Evolutionary conservation across 345 rosid genomes (phyloP).

Genomic region (Noccaea bulbosa): DNA sequence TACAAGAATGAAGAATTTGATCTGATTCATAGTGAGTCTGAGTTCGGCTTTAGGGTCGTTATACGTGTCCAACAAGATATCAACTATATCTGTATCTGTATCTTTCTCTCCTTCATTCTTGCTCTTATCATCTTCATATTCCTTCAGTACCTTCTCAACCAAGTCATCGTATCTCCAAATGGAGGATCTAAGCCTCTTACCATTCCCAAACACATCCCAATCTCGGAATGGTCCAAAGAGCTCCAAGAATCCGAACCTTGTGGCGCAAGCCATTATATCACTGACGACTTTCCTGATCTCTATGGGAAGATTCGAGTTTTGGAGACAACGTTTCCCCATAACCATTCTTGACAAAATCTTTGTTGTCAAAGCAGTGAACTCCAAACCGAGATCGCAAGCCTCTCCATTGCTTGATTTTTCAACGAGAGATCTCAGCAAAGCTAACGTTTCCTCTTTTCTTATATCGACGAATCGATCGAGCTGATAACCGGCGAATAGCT

Average conservation of each 20-base stretch:
- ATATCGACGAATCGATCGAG: conserved; percentile 55
- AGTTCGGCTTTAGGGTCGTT: conserved; percentile 55
- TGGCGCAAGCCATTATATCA: conserved; percentile 55
- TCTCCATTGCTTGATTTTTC: conserved; percentile 42
- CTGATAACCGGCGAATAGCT: conserved; percentile 59
- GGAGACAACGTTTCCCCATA: conserved; percentile 55
- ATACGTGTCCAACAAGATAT: conserved; percentile 63
- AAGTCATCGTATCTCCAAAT: conserved; percentile 52
- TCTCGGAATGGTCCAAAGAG: conserved; percentile 59
- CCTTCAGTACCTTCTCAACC: conserved; percentile 54
- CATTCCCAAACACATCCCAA: conserved; percentile 58
- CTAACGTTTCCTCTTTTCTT: conserved; percentile 56
- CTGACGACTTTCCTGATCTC: conserved; percentile 54
- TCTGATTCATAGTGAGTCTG: conserved; percentile 60
- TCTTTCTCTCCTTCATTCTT: conserved; percentile 35
- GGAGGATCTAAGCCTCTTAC: conserved; percentile 52
- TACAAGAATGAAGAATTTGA: conserved; percentile 70
- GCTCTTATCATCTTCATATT: conserved; percentile 51
- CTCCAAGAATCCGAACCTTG: conserved; percentile 57
- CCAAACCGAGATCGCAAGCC: conserved; percentile 55
- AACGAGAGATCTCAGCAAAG: conserved; percentile 46
- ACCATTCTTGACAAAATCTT: conserved; percentile 60
- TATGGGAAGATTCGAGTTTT: conserved; percentile 42
- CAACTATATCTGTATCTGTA: conserved; percentile 58
- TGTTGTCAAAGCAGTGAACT: conserved; percentile 53